Conservation (phyloP, 1,284 basidiomycete genomes). For the Amylostereum chailletii region DNA sequence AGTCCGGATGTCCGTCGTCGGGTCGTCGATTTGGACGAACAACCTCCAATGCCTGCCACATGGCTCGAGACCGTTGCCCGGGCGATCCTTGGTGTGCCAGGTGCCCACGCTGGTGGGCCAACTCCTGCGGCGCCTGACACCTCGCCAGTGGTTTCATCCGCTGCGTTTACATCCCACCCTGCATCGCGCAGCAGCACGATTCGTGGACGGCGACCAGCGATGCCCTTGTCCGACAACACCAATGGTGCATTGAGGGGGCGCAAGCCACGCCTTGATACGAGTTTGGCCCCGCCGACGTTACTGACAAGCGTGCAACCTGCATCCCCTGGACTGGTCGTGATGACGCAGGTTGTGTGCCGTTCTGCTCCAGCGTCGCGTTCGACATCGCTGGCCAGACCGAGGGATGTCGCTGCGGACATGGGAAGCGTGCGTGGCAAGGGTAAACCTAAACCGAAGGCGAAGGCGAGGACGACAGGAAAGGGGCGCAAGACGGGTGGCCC, state of each 20-base stretch:
- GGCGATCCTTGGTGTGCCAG: constrained; percentile 43
- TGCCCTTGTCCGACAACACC: too few species aligned
- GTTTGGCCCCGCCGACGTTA: not conserved
- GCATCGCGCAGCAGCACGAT: too few species aligned
- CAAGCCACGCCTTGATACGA: not conserved
- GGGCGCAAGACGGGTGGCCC: constrained; percentile 22
- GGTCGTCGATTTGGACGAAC: constrained; percentile 4
- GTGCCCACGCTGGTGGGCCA: constrained; percentile 36
- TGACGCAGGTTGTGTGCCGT: constrained; percentile 48
- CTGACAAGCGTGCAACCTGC: not conserved
- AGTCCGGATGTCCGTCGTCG: constrained; percentile 5
- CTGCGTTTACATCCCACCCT: too few species aligned
- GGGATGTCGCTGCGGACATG: constrained; percentile 9
- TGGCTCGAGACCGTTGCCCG: constrained; percentile 59
- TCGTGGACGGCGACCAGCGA: too few species aligned
- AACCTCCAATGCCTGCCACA: constrained; percentile 42
- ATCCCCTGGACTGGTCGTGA: constrained; percentile 34
- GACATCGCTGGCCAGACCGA: constrained; percentile 18
- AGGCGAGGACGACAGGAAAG: constrained; percentile 13
- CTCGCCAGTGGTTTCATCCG: too few species aligned
- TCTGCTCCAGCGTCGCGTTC: constrained; percentile 47
- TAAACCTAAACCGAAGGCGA: constrained; percentile 3
- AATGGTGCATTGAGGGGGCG: too few species aligned
- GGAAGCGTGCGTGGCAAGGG: constrained; percentile 1
- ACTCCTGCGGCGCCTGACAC: constrained; percentile 9